Conservation (phyloP, 805 yeast species). For the Cyberlindnera bimundalis region DNA sequence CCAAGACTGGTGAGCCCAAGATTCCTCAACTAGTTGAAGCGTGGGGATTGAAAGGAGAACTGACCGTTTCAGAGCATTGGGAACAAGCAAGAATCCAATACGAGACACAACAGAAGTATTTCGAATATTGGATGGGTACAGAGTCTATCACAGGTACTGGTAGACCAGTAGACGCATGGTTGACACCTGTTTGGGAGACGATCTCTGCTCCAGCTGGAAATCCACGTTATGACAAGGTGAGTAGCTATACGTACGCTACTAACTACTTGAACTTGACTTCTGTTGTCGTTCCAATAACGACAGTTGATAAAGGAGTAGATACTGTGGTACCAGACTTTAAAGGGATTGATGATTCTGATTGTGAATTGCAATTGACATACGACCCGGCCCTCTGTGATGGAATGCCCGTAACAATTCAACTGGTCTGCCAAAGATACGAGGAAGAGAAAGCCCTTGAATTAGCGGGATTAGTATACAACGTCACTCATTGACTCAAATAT, state of each 20-base stretch:
- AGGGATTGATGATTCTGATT: slow-evolving; percentile 23
- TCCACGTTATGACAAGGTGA: slow-evolving; percentile 57
- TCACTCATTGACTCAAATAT: background rate
- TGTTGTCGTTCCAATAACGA: slow-evolving; percentile 53
- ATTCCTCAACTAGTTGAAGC: slow-evolving; percentile 20
- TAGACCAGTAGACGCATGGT: slow-evolving; percentile 43
- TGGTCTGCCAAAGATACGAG: slow-evolving; percentile 45
- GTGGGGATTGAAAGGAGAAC: slow-evolving; percentile 24
- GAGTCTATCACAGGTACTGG: slow-evolving; percentile 38
- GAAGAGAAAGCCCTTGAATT: slow-evolving; percentile 48
- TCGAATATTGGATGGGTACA: slow-evolving; percentile 39
- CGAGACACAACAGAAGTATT: slow-evolving; percentile 39
- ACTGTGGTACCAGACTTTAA: slow-evolving; percentile 33
- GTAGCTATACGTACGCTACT: slow-evolving; percentile 76
- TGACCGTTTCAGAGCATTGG: slow-evolving; percentile 36
- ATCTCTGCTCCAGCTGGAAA: slow-evolving; percentile 40
- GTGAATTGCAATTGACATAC: slow-evolving; percentile 27
- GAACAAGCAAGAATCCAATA: slow-evolving; percentile 35
- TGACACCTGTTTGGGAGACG: slow-evolving; percentile 43
- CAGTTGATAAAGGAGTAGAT: slow-evolving; percentile 42
- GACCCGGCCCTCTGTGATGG: slow-evolving; percentile 48
- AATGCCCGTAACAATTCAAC: slow-evolving; percentile 49
- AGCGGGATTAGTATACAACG: slow-evolving; percentile 25
- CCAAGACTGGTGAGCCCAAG: slow-evolving; percentile 8
- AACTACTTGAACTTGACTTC: slow-evolving; percentile 70